phyloP scores from a whole-genome alignment of 2,329 filamentous ascomycete genomes.

The Neobulgaria alba region DNA sequence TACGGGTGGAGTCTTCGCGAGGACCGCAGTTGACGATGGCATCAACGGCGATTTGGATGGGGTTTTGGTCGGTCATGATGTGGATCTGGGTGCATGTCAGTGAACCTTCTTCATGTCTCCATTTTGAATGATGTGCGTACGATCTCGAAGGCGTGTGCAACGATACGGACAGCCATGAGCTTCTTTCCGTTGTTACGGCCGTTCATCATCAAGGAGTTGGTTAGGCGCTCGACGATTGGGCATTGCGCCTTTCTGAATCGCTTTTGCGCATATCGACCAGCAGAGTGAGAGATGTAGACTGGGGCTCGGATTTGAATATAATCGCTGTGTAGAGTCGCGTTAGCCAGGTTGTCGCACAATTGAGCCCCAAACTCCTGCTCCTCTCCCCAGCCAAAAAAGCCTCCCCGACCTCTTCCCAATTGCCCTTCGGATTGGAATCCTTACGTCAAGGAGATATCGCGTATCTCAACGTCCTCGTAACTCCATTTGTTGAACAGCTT shows the following conservation, averaged over 20 bases:
- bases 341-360: conserved; percentile 19
- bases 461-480: conserved; percentile 99
- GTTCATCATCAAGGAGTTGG: conserved; percentile 99
- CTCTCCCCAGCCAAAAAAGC: conserved; percentile 16
- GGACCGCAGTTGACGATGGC: conserved; percentile 99
- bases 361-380: neutral
- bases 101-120: conserved; percentile 1
- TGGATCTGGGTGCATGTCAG: conserved; percentile 61
- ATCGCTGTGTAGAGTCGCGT: conserved; percentile 56
- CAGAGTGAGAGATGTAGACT: conserved; percentile 98
- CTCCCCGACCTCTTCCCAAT: conserved; percentile 11
- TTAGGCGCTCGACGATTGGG: conserved; percentile 99
- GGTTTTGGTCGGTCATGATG: conserved; percentile 99
- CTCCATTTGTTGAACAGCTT: conserved; percentile 98
- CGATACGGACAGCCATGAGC: conserved; percentile 99
- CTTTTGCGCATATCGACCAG: conserved; percentile 98
- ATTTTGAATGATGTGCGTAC: conserved; percentile 55
- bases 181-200: conserved; percentile 99
- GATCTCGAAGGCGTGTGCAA: conserved; percentile 98
- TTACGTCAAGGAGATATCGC: conserved; percentile 99
- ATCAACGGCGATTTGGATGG: conserved; percentile 98
- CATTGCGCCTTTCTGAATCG: conserved; percentile 99
- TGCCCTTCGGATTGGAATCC: conserved; percentile 32
- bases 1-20: conserved; percentile 99
- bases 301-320: conserved; percentile 99